phyloP scores from a whole-genome alignment of 1,139 yeast genomes.

The Saccharomycopsis phalli region DNA sequence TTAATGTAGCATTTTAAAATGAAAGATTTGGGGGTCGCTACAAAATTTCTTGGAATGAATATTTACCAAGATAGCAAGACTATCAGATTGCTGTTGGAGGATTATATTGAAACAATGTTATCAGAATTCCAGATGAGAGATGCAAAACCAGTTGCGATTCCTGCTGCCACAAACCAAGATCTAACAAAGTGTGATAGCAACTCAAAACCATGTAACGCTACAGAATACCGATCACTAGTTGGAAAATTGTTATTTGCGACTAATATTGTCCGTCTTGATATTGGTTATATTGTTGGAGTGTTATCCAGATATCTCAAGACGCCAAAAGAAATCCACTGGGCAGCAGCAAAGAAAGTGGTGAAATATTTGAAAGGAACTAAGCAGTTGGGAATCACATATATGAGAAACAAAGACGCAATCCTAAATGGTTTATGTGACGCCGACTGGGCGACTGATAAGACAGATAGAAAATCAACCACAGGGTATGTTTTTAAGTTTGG shows the following conservation, averaged over 20 bases:
- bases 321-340: too few species aligned
- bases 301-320: too few species aligned
- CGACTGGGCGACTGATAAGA: slow-evolving; percentile 19
- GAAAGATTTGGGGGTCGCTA: too few species aligned
- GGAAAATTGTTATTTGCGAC: slow-evolving; percentile 19
- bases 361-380: too few species aligned
- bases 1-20: too few species aligned
- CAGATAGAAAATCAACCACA: slow-evolving; percentile 19
- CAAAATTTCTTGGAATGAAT: too few species aligned
- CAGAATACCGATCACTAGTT: slow-evolving; percentile 21
- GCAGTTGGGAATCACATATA: neutral
- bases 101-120: slow-evolving; percentile 1
- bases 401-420: slow-evolving; percentile 5
- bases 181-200: neutral
- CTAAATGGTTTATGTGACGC: slow-evolving; percentile 20
- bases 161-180: slow-evolving; percentile 7
- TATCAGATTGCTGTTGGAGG: neutral
- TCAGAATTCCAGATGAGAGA: neutral
- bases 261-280: slow-evolving; percentile 21
- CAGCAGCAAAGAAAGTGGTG: slow-evolving; percentile 19
- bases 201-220: slow-evolving; percentile 5
- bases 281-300: too few species aligned
- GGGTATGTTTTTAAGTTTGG: slow-evolving; percentile 19
- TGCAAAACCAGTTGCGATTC: too few species aligned
- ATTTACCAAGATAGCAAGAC: neutral